Evolutionary conservation across 768 basidiomycete species (phyloP).

Genomic region (Amanita muscaria): DNA sequence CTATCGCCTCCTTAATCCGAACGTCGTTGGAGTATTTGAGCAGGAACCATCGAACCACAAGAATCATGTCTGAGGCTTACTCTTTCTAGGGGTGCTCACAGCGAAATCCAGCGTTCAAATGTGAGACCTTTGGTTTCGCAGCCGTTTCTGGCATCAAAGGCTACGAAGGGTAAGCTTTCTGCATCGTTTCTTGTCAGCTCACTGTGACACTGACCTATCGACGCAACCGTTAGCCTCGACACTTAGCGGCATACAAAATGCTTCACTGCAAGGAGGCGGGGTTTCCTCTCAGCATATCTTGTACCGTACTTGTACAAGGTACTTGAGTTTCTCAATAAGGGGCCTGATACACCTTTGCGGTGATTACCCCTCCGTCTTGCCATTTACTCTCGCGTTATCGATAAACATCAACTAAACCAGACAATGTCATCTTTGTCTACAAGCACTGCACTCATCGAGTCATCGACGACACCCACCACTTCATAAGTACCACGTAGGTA

Average conservation of each 20-base stretch:
- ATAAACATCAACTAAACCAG: too few species aligned
- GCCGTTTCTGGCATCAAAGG: slow-evolving; percentile 6
- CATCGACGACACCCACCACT: too few species aligned
- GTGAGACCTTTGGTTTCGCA: too few species aligned
- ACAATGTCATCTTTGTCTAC: too few species aligned
- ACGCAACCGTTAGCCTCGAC: slow-evolving; percentile 4
- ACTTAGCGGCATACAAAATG: slow-evolving; percentile 6
- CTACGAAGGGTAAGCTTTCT: slow-evolving; percentile 12
- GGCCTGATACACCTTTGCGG: slow-evolving; percentile 24
- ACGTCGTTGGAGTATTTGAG: slow-evolving; percentile 7
- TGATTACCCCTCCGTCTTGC: slow-evolving; percentile 28
- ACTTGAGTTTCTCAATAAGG: slow-evolving; percentile 22
- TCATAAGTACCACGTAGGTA: too few species aligned
- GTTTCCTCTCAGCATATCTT: slow-evolving; percentile 11
- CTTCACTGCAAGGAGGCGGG: slow-evolving; percentile 7
- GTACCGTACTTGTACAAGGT: slow-evolving; percentile 14
- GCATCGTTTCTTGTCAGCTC: not conserved
- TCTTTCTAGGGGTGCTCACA: slow-evolving; percentile 20
- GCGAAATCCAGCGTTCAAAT: slow-evolving; percentile 8
- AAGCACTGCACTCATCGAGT: too few species aligned
- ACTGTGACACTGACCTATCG: not conserved
- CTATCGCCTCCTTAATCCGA: slow-evolving; percentile 13
- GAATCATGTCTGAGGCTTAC: slow-evolving; percentile 14
- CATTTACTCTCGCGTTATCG: too few species aligned
- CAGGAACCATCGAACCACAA: slow-evolving; percentile 14